Evolutionary conservation across 441 rosid species (phyloP), one percentile per base, ranked within the genome.

Genomic region (Syzygium malaccense): DNA sequence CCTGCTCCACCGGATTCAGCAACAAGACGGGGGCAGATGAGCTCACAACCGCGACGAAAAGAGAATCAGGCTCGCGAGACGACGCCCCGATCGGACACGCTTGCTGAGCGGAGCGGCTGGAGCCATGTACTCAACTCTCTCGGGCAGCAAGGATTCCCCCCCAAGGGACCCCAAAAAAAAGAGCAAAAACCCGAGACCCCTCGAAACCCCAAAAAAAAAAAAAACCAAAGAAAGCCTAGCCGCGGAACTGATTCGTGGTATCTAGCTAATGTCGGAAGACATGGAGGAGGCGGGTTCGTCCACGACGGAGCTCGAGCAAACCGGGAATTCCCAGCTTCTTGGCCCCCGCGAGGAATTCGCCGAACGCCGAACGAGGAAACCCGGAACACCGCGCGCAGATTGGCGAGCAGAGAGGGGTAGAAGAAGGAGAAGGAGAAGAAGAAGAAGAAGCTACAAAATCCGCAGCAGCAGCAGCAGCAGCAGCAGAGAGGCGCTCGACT

Each of bases 221-320:
- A n/a, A n/a, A n/a, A n/a, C n/a, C n/a, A n/a, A n/a, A 1, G 26
- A 62, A 15, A 41, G 51, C 83, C 51, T 75, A 9, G 83, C 12
- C 68, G 88, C 56, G 87, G 87, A 60, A 23, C 83, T 30, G 12
- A 45, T 75, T 41, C 4, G 11, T 60, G 12, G 86, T 26, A 57
- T 91, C 89, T 97, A 97, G 96, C 97, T 95, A 85, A 97, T 96
- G 91, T 97, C 99, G 88, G 97, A 96, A 93, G 99, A 96, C 98
- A 97, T 97, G 83, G 87, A 33, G 87, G 41, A 37, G 58, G 23
- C 41, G 14, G 32, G 20, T 30, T 23, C 58, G 28, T 84, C 75
- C 48, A 26, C 83, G 2, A 75, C 83, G n/a, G 86, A 49, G 80
- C 49, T 60, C 80, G 33, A 15, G 83, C 51, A 3, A 3, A 20